Evolutionary conservation across 164 flowering plant genomes (phyloP).

Genomic region (Magnolia kwangsiensis): DNA sequence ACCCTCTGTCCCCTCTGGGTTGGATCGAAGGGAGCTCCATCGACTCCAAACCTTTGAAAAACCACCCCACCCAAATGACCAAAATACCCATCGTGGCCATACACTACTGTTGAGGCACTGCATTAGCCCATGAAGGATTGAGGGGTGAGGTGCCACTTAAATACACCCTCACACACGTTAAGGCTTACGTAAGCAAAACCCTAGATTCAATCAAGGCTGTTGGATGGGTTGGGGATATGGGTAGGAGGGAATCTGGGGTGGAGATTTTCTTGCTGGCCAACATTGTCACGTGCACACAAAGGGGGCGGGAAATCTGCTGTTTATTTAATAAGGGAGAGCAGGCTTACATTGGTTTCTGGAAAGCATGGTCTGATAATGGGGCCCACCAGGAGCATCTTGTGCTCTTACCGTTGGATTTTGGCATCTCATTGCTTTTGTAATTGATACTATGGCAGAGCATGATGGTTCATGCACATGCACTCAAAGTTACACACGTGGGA

Average conservation of each 20-base stretch:
- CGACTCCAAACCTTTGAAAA: neutral
- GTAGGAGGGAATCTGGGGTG: slow-evolving; percentile 6
- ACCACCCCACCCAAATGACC: neutral
- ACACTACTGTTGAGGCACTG: neutral
- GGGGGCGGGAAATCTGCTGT: neutral
- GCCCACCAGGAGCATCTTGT: slow-evolving; percentile 6
- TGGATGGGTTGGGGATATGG: slow-evolving; percentile 6
- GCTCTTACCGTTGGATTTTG: slow-evolving; percentile 8
- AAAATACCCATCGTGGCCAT: neutral
- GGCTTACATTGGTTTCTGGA: slow-evolving; percentile 1
- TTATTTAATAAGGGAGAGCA: neutral
- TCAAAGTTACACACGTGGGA: too few species aligned
- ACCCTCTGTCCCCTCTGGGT: slow-evolving; percentile 13
- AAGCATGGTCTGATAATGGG: slow-evolving; percentile 13
- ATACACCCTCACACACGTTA: neutral
- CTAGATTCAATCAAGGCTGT: slow-evolving; percentile 2
- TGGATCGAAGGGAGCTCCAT: slow-evolving; percentile 24
- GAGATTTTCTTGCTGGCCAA: slow-evolving; percentile 18
- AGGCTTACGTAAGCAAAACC: neutral
- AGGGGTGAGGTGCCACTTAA: neutral
- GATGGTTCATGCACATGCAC: too few species aligned
- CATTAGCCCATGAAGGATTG: neutral
- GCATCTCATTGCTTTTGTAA: slow-evolving; percentile 1
- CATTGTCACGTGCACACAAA: slow-evolving; percentile 3
- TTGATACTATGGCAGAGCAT: too few species aligned